Evolutionary conservation across 2,329 filamentous ascomycete species (phyloP), one percentile per base, ranked within the genome.

Genomic region (Alternaria burnsii): DNA sequence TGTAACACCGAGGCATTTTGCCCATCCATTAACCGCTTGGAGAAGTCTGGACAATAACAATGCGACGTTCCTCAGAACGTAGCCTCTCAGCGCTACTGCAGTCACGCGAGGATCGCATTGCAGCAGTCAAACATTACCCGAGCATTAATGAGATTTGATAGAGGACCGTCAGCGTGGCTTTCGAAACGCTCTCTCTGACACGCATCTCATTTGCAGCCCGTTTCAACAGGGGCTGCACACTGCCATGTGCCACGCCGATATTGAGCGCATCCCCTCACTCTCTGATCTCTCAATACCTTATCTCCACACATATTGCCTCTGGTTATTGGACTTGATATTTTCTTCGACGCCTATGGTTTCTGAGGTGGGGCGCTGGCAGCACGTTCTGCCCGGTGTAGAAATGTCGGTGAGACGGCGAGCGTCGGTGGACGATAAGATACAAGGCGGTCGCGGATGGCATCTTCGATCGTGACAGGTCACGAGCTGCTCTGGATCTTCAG

Each of bases 381-480:
- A 54, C 50, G 52, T 20, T 60, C 41, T 57, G 56, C 59, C 59
- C 64, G 68, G 65, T 64, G 66, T 63, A 72, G 62, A 71, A 75
- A 73, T 74, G 71, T 75, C 72, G 72, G 72, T 75, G 71, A 72
- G 71, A 62, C 56, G 24, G 54, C 32, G 36, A 40, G 51, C 28
- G 32, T 46, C 38, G 30, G 44, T 34, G 51, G 52, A 50, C 61
- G 52, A 61, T 59, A 53, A 57, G 58, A 43, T 54, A 44, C 22
- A 36, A 48, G 42, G 34, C 36, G 42, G 30, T 42, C 48, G 48
- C 43, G 53, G 43, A 58, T 52, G 22, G 34, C 12, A 26, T 34
- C 16, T 22, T 28, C 40, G n/a, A 58, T 50, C 38, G 38, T 42
- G 42, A 51, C 55, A 24, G 38, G 28, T 54, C 58, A 40, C 55